Base-by-base conservation (phyloP, 352 stramenopile genomes). In the Phytophthora melonis region DNA sequence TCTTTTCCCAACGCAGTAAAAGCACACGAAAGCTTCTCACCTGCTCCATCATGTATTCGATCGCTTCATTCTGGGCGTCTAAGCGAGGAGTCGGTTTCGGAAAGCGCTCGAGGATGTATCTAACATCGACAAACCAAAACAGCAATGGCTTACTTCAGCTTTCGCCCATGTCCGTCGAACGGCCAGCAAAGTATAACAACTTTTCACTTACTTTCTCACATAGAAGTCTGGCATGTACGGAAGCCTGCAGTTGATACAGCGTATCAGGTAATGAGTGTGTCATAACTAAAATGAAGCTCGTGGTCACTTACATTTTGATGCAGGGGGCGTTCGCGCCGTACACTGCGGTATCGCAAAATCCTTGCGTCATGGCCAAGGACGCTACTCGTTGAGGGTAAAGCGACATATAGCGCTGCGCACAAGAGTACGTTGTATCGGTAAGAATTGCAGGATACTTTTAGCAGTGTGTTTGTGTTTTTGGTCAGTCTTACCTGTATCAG, bases 181-280 rank as follows among this genome's bases (percentile, higher is more conserved):
- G 16, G 18, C 41, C 16, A 50, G 6, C 13, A 6, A 50, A 14
- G 49, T 9, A n/a, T 9, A 50, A 14, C 3, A 16, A 9, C 5
- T 21, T 21, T 30, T 21, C 14, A 49, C 68, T 57, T 61, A 93
- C 87, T 86, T 90, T 63, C 89, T 89, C 52, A 94, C 60, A 19
- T 90, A 92, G 55, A 94, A 94, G 43, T 91, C 81, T 27, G 87
- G 87, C 77, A 93, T 83, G 56, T 84, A 85, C 7, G 81, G 74
- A 8, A 94, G 63, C 75, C 87, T 94, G 43, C 5, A 50, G 53
- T 3, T 45, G 25, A 19, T 36, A 53, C 11, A 39, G 21, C 54
- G 11, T 18, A n/a, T n/a, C 3, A 39, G 34, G 11, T 39, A 11
- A 39, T 39, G 6, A 47, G 39, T 47, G 18, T 5, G 4, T 19